Percentiles rank a stretch among this genome's conserved stretches.
phyloP scores from a whole-genome alignment of 257 asterid species.

The Linaria vulgaris region DNA sequence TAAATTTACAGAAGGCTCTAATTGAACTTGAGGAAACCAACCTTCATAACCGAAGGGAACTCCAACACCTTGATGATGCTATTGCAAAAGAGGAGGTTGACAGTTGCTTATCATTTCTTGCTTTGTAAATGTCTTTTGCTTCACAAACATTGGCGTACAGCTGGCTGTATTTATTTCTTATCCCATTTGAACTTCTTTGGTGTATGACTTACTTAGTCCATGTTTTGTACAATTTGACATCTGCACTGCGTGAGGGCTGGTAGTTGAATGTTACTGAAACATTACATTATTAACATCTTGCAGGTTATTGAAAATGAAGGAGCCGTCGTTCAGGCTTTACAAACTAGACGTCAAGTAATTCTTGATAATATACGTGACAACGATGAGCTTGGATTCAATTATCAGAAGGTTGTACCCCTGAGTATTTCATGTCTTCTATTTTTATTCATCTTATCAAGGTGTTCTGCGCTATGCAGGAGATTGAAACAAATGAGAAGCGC shows the following conservation, averaged over 20 bases:
- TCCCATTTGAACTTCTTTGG: constrained; percentile 3
- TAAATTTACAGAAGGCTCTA: constrained; percentile 89
- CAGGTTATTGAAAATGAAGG: constrained; percentile 81
- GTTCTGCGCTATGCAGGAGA: constrained; percentile 56
- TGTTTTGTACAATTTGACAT: constrained; percentile 19
- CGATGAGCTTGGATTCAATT: constrained; percentile 81
- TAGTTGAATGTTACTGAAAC: constrained; percentile 15
- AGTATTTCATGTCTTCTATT: constrained; percentile 7
- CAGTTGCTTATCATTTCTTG: constrained; percentile 21
- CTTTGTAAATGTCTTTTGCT: constrained; percentile 4
- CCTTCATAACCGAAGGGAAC: constrained; percentile 82
- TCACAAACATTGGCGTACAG: constrained; percentile 7
- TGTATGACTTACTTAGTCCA: constrained; percentile 1
- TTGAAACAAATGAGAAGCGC: constrained; percentile 80
- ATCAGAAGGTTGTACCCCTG: constrained; percentile 63
- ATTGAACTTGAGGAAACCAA: constrained; percentile 91
- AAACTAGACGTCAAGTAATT: constrained; percentile 83
- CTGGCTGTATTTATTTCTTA: constrained; percentile 11
- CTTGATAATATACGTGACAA: constrained; percentile 96
- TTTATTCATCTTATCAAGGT: constrained; percentile 18
- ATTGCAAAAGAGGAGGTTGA: constrained; percentile 83
- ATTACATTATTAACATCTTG: constrained; percentile 19
- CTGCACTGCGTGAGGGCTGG: not conserved
- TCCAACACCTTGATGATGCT: constrained; percentile 79
- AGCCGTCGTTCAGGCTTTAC: constrained; percentile 67